Evolutionary conservation across 768 basidiomycete genomes (phyloP).

Genomic region (Strobilomyces dryophilus): DNA sequence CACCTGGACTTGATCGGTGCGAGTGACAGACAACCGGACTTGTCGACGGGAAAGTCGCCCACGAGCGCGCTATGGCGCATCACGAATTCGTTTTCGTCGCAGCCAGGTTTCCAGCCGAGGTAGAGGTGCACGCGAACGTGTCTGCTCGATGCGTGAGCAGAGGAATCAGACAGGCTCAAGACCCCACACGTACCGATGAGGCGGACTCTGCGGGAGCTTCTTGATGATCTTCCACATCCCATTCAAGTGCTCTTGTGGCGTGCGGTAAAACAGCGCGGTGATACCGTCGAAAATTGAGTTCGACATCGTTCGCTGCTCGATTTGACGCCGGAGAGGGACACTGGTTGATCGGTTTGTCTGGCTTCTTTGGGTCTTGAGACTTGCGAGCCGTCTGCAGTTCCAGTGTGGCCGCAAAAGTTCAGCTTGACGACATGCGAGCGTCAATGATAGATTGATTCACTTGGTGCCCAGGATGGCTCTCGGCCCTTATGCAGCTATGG

Average conservation of each 20-base stretch:
- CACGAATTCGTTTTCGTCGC: slow-evolving; percentile 27
- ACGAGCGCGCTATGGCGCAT: slow-evolving; percentile 26
- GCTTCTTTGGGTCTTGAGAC: neutral
- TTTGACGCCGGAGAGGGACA: neutral
- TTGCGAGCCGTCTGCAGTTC: neutral
- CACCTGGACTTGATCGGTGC: slow-evolving; percentile 18
- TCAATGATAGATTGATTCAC: neutral
- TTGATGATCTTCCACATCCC: slow-evolving; percentile 22
- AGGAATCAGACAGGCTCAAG: too few relatives aligned
- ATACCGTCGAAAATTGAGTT: slow-evolving; percentile 11
- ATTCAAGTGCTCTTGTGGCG: slow-evolving; percentile 22
- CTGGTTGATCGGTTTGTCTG: neutral
- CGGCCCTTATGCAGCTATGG: neutral
- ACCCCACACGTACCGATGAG: slow-evolving; percentile 10
- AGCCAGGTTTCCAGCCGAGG: slow-evolving; percentile 25
- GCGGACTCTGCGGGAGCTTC: slow-evolving; percentile 14
- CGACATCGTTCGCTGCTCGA: neutral
- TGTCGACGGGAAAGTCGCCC: slow-evolving; percentile 25
- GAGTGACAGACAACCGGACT: slow-evolving; percentile 17
- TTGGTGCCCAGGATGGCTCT: neutral
- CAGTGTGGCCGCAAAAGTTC: neutral
- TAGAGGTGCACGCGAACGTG: slow-evolving; percentile 33
- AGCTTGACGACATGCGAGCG: neutral
- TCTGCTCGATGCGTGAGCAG: neutral
- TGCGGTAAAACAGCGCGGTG: slow-evolving; percentile 5